phyloP scores from a whole-genome alignment of 768 basidiomycete species.

The Rubroboletus pulcherrimus region DNA sequence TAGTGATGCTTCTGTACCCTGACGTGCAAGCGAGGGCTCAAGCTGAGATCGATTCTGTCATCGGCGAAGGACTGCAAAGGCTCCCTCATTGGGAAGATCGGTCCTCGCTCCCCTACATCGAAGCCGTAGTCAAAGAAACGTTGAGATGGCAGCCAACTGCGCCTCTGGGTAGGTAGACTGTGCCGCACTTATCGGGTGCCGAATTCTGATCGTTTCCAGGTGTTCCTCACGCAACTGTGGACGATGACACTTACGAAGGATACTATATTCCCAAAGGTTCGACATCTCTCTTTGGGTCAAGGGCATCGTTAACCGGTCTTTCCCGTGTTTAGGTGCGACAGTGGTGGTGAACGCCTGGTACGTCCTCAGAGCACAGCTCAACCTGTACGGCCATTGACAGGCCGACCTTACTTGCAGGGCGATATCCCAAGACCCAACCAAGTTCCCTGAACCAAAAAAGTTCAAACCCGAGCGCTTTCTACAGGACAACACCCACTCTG shows the following conservation, averaged over 20 bases:
- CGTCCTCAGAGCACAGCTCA: background rate
- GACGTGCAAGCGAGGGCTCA: constrained; percentile 21
- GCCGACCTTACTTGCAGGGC: constrained; percentile 17
- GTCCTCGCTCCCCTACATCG: constrained; percentile 19
- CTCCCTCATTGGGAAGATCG: constrained; percentile 21
- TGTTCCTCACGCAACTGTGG: constrained; percentile 31
- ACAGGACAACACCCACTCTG: background rate
- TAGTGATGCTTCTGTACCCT: constrained; percentile 26
- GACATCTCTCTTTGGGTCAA: background rate
- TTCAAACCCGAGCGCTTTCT: constrained; percentile 40
- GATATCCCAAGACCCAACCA: constrained; percentile 34
- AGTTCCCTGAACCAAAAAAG: constrained; percentile 35
- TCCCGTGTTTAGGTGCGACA: constrained; percentile 13
- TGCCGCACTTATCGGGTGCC: background rate
- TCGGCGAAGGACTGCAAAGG: constrained; percentile 18
- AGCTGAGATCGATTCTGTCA: constrained; percentile 17
- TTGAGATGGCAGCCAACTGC: constrained; percentile 23
- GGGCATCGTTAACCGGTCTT: background rate
- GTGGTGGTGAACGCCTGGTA: constrained; percentile 21
- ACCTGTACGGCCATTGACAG: background rate
- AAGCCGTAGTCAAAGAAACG: constrained; percentile 22
- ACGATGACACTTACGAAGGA: constrained; percentile 41
- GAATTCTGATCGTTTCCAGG: constrained; percentile 10
- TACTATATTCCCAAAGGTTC: constrained; percentile 52
- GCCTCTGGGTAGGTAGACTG: constrained; percentile 8